A percentile compares a stretch with the other conserved stretches of the same genome.
phyloP scores from a whole-genome alignment of 2,329 filamentous ascomycete genomes.

The Arthrobotrys pseudoclavata region DNA sequence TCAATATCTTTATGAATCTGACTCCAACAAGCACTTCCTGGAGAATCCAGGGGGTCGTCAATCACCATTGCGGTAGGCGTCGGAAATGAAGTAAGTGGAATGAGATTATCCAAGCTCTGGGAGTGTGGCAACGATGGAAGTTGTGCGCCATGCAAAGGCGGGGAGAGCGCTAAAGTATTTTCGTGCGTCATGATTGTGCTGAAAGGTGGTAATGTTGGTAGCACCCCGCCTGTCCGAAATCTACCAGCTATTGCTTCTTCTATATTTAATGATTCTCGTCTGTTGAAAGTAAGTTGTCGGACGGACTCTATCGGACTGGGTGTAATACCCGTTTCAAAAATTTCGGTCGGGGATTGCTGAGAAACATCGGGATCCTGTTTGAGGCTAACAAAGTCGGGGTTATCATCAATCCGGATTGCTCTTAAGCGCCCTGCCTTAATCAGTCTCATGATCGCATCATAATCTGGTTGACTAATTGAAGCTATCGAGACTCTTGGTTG shows the following conservation, averaged over 20 bases:
- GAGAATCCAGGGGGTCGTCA: neutral
- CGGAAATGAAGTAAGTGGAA: neutral
- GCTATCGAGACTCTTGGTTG: constrained; percentile 46
- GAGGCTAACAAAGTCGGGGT: neutral
- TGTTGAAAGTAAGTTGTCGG: neutral
- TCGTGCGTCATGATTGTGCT: constrained; percentile 19
- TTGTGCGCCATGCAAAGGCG: neutral
- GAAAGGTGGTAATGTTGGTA: constrained; percentile 18
- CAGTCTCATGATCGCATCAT: constrained; percentile 37
- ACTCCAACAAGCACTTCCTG: constrained; percentile 5
- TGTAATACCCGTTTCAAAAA: neutral
- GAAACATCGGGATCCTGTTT: neutral
- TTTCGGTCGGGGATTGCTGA: neutral
- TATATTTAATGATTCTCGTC: constrained; percentile 13
- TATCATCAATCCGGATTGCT: constrained; percentile 24
- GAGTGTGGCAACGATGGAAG: constrained; percentile 3
- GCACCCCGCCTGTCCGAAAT: neutral
- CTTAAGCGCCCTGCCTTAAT: constrained; percentile 36
- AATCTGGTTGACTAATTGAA: constrained; percentile 46
- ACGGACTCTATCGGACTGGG: constrained; percentile 12
- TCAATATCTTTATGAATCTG: constrained; percentile 21
- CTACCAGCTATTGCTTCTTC: constrained; percentile 12
- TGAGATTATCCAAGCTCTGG: constrained; percentile 18
- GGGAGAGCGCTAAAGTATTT: neutral
- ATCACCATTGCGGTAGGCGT: constrained; percentile 22